phyloP scores from a whole-genome alignment of 2,329 filamentous ascomycete species.

The Colletotrichum agaves region DNA sequence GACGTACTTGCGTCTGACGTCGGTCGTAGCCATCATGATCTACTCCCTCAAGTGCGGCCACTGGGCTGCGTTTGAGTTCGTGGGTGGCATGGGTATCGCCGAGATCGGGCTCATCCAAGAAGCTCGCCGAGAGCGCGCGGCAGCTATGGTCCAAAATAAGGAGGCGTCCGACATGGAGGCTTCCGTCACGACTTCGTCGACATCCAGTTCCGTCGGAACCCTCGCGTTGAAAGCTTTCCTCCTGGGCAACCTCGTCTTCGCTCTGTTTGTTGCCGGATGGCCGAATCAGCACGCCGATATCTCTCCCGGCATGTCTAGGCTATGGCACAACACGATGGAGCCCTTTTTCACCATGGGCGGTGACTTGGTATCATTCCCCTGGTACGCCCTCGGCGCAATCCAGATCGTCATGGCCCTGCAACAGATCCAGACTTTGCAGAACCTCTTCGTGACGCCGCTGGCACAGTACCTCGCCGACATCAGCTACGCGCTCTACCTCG shows the following conservation, averaged over 20 bases:
- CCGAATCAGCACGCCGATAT: slow-evolving; percentile 49
- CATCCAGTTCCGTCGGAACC: slow-evolving; percentile 24
- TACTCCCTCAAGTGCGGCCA: slow-evolving; percentile 53
- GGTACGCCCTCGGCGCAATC: slow-evolving; percentile 51
- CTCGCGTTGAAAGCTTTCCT: slow-evolving; percentile 41
- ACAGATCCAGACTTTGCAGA: slow-evolving; percentile 41
- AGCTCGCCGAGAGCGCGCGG: slow-evolving; percentile 14
- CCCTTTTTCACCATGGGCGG: slow-evolving; percentile 48
- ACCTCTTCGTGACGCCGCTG: slow-evolving; percentile 56
- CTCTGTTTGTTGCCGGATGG: slow-evolving; percentile 53
- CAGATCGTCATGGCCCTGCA: slow-evolving; percentile 46
- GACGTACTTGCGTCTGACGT: slow-evolving; percentile 45
- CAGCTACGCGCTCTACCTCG: slow-evolving; percentile 67
- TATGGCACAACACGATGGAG: slow-evolving; percentile 47
- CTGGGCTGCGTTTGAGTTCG: slow-evolving; percentile 58
- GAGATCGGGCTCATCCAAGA: slow-evolving; percentile 54
- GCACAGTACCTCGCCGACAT: slow-evolving; percentile 67
- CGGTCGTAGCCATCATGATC: slow-evolving; percentile 46
- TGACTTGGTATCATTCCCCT: slow-evolving; percentile 47
- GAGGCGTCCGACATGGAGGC: slow-evolving; percentile 29
- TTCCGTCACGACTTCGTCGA: slow-evolving; percentile 12
- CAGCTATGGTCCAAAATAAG: slow-evolving; percentile 34
- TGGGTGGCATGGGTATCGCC: slow-evolving; percentile 57
- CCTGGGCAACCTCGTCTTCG: slow-evolving; percentile 43
- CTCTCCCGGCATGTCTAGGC: slow-evolving; percentile 47